Conservation (phyloP, 1,284 basidiomycete species). For the Entoloma clypeatum region DNA sequence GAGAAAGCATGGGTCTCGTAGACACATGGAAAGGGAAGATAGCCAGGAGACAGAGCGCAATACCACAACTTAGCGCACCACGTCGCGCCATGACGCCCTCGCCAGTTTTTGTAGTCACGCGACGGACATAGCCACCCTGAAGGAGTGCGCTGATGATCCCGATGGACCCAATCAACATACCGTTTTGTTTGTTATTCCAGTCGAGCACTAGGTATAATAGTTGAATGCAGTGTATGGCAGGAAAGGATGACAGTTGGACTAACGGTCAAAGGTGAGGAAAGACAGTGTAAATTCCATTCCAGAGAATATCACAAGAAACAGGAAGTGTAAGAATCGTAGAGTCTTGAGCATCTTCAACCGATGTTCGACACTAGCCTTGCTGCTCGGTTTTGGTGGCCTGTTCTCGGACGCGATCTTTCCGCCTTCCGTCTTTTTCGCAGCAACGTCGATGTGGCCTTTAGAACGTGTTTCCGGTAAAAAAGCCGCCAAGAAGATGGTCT, state of each 20-base stretch:
- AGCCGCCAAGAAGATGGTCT: conserved; percentile 70
- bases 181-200: conserved; percentile 88
- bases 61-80: conserved; percentile 69
- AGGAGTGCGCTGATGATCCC: conserved; percentile 83
- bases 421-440: too few species aligned
- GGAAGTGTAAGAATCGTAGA: conserved; percentile 69
- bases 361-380: conserved; percentile 40
- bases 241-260: conserved; percentile 24
- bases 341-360: conserved; percentile 49
- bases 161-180: conserved; percentile 81
- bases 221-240: conserved; percentile 1
- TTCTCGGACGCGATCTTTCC: conserved; percentile 19
- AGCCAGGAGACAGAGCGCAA: conserved; percentile 67
- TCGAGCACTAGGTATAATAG: conserved; percentile 58
- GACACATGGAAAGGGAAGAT: conserved; percentile 57
- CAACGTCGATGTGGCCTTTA: conserved; percentile 28
- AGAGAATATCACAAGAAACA: conserved; percentile 85
- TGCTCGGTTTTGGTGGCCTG: conserved; percentile 20
- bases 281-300: conserved; percentile 91
- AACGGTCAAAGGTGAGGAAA: conserved; percentile 84
- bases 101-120: conserved; percentile 64
- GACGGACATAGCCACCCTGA: conserved; percentile 88
- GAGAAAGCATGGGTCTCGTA: conserved; percentile 41
- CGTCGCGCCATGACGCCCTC: conserved; percentile 76
- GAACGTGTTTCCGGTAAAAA: conserved; percentile 78